phyloP scores from a whole-genome alignment of 2,329 filamentous ascomycete genomes.

The Penicillium psychrosexuale region DNA sequence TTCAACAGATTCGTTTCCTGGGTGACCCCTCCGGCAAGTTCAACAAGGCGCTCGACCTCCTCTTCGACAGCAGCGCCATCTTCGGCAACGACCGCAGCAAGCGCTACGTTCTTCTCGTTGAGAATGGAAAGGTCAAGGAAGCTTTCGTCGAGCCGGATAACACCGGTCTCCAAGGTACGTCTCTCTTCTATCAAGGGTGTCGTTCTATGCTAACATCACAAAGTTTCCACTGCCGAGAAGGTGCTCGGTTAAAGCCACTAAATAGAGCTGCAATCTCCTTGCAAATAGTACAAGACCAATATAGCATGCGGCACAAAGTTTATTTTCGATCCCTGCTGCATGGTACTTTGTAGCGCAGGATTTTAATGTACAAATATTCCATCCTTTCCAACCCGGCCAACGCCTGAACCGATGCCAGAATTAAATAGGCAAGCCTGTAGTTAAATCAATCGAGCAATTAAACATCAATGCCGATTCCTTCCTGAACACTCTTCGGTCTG shows the following conservation, averaged over 20 bases:
- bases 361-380: conserved; percentile 9
- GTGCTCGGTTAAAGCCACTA: conserved; percentile 40
- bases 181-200: not conserved
- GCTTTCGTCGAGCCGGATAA: conserved; percentile 84
- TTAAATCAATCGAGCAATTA: not conserved
- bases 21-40: conserved; percentile 77
- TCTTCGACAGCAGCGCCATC: conserved; percentile 73
- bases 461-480: not conserved
- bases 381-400: conserved; percentile 8
- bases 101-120: conserved; percentile 78
- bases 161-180: conserved; percentile 70
- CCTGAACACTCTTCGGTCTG: not conserved
- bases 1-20: conserved; percentile 74
- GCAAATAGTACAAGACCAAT: conserved; percentile 3
- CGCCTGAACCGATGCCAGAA: conserved; percentile 5
- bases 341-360: not conserved
- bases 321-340: not conserved
- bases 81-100: conserved; percentile 83
- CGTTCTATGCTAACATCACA: conserved; percentile 13
- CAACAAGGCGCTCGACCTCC: conserved; percentile 77
- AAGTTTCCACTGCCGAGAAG: conserved; percentile 51
- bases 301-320: not conserved
- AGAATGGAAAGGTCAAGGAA: conserved; percentile 80
- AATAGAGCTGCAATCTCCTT: not conserved
- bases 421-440: not conserved